A percentile compares a stretch with the other conserved stretches of the same genome.
phyloP scores from a whole-genome alignment of 1,284 basidiomycete genomes.

The Sporisorium scitamineum region DNA sequence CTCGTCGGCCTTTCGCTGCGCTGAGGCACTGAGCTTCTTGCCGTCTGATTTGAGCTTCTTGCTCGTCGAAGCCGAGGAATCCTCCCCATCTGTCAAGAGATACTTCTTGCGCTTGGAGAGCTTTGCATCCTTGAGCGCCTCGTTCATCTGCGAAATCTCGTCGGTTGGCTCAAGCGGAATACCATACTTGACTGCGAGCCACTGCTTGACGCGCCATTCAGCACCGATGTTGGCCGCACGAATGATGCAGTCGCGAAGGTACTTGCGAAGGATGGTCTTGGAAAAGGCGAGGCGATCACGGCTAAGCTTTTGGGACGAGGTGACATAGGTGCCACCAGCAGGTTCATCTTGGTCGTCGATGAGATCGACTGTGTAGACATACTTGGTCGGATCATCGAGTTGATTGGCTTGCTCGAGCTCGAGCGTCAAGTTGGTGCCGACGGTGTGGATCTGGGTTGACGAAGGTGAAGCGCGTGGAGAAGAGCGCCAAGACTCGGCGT shows the following conservation, averaged over 20 bases:
- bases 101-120: conserved; percentile 74
- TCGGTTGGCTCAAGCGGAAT: conserved; percentile 87
- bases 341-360: conserved; percentile 71
- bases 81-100: conserved; percentile 82
- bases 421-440: conserved; percentile 83
- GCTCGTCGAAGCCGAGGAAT: conserved; percentile 72
- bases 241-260: conserved; percentile 91
- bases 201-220: conserved; percentile 91
- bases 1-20: conserved; percentile 44
- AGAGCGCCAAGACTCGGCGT: conserved; percentile 24
- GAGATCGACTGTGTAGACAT: conserved; percentile 89
- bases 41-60: conserved; percentile 31
- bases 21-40: conserved; percentile 44
- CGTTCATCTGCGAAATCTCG: conserved; percentile 81
- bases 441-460: conserved; percentile 72
- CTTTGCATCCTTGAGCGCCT: conserved; percentile 80
- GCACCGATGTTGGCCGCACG: conserved; percentile 90
- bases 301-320: conserved; percentile 78
- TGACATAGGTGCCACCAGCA: conserved; percentile 80
- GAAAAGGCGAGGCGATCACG: conserved; percentile 95
- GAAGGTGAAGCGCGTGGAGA: conserved; percentile 13
- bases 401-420: conserved; percentile 78
- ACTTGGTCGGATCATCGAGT: conserved; percentile 82
- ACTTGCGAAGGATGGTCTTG: conserved; percentile 93
- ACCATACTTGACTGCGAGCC: conserved; percentile 83